Conservation (phyloP, 2,329 filamentous ascomycete genomes). For the Penicillium verrucosum region DNA sequence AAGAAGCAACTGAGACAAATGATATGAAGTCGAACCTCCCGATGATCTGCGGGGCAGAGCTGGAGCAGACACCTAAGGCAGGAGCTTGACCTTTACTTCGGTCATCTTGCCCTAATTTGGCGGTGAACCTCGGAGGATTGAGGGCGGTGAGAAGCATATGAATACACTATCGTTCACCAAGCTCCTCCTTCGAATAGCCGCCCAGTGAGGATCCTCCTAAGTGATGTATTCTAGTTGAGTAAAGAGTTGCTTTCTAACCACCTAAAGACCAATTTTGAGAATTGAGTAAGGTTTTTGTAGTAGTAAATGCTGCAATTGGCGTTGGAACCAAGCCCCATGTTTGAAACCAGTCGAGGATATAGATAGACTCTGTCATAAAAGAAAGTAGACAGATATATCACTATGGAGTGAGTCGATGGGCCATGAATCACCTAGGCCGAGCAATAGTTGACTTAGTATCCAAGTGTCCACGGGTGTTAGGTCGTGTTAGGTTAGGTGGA, state of each 20-base stretch:
- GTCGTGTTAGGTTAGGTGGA: too few relatives aligned
- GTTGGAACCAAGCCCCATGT: too few relatives aligned
- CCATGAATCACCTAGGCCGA: too few relatives aligned
- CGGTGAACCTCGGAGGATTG: too few relatives aligned
- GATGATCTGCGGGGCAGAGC: constrained; percentile 19
- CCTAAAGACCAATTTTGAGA: neutral
- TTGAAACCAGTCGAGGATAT: too few relatives aligned
- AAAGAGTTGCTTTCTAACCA: neutral
- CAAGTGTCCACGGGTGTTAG: neutral
- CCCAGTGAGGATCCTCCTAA: neutral
- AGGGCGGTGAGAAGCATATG: neutral
- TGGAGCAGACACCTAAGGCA: neutral
- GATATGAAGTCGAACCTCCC: constrained; percentile 3
- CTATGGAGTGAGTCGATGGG: neutral
- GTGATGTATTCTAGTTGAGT: too few relatives aligned
- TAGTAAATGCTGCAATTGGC: too few relatives aligned
- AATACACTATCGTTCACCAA: too few relatives aligned
- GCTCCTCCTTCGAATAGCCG: neutral
- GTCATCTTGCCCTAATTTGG: neutral
- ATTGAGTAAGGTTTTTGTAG: too few relatives aligned
- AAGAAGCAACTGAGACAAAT: neutral
- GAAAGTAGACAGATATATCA: neutral
- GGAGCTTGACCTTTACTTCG: neutral
- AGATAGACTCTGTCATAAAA: neutral
- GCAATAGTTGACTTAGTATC: neutral